These are phyloP conservation scores for Lasiodiplodia citricola DNA, from an alignment of 2,329 filamentous ascomycete species.

Conservation along the genomic window DNA sequence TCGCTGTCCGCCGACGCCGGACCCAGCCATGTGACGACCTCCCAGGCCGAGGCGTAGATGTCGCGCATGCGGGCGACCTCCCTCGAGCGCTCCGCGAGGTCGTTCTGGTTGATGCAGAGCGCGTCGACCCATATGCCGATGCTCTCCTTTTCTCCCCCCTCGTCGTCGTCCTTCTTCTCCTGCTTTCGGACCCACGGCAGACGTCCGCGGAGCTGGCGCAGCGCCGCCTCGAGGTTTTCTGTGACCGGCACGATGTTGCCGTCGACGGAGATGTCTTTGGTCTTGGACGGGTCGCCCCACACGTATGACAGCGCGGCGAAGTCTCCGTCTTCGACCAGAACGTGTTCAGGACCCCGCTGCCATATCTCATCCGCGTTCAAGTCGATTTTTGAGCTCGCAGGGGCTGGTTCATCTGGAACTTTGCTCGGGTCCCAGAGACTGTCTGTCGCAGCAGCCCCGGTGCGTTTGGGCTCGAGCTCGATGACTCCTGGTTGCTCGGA, in stretches of 20 bases:
- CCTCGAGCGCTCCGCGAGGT: constrained; percentile 37
- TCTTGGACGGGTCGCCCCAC: background rate
- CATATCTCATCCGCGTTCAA: too few species aligned
- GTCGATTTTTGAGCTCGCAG: too few species aligned
- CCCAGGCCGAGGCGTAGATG: constrained; percentile 37
- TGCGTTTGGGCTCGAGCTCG: too few species aligned
- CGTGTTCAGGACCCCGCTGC: too few species aligned
- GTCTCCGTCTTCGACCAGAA: background rate
- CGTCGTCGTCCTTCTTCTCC: too few species aligned
- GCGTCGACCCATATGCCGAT: constrained; percentile 36
- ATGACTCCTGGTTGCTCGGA: too few species aligned
- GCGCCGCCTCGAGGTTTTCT: background rate
- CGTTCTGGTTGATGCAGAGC: constrained; percentile 42
- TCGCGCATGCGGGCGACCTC: constrained; percentile 44
- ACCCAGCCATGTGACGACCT: constrained; percentile 33
- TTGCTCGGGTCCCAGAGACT: too few species aligned
- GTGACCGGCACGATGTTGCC: background rate
- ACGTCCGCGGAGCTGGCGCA: too few species aligned
- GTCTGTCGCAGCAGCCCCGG: too few species aligned
- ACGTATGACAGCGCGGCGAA: background rate
- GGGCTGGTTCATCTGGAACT: too few species aligned
- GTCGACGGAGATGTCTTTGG: background rate
- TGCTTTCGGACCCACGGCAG: too few species aligned
- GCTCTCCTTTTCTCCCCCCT: too few species aligned
- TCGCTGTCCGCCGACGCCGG: background rate